A percentile compares a stretch with the other conserved stretches of the same genome.
These are phyloP conservation scores for Yarrowia sp. DNA, from an alignment of 805 yeast genomes.

Conservation along the genomic window DNA sequence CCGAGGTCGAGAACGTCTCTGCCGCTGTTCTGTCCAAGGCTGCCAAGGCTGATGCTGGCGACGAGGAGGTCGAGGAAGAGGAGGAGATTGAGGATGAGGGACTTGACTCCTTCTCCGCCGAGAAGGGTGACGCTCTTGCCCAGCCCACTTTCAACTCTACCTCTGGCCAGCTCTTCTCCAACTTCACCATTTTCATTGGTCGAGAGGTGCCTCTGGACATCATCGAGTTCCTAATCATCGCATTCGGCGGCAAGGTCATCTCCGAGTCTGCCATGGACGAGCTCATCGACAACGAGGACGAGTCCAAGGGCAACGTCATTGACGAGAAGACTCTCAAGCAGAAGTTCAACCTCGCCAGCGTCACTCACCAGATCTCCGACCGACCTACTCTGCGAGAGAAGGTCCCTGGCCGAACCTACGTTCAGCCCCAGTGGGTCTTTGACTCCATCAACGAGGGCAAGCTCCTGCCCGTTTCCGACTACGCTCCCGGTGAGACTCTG, in stretches of 20 bases:
- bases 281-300: conserved; percentile 49
- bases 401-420: conserved; percentile 86
- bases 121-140: conserved; percentile 52
- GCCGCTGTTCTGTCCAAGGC: conserved; percentile 38
- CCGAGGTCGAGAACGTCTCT: conserved; percentile 32
- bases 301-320: conserved; percentile 43
- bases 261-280: conserved; percentile 89
- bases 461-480: conserved; percentile 71
- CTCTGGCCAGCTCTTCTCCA: conserved; percentile 59
- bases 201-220: conserved; percentile 95
- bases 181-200: conserved; percentile 80
- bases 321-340: conserved; percentile 37
- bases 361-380: conserved; percentile 93
- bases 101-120: conserved; percentile 65
- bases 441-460: conserved; percentile 80
- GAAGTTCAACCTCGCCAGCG: conserved; percentile 54
- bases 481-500: conserved; percentile 90
- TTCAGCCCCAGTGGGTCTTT: conserved; percentile 98
- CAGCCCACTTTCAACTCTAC: conserved; percentile 52
- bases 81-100: conserved; percentile 42
- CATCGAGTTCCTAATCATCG: conserved; percentile 78
- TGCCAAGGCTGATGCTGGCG: conserved; percentile 40
- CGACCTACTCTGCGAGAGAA: conserved; percentile 77
- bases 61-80: conserved; percentile 34
- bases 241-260: conserved; percentile 81